phyloP scores from a whole-genome alignment of 2,329 filamentous ascomycete genomes.

The Diaporthe velutina region DNA sequence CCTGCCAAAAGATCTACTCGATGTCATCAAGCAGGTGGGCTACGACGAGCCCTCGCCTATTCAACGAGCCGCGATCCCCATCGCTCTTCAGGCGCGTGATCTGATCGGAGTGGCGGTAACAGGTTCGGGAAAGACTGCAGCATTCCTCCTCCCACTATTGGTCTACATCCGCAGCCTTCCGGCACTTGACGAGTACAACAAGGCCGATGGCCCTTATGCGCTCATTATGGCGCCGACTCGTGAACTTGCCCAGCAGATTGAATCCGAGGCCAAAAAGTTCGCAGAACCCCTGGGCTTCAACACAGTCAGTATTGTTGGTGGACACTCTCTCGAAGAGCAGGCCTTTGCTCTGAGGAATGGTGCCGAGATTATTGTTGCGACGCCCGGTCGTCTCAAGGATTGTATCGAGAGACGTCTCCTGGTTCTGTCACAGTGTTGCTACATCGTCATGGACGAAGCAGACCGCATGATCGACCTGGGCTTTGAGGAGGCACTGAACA shows the following conservation, averaged over 20 bases:
- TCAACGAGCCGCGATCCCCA: conserved; percentile 94
- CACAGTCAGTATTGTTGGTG: conserved; percentile 97
- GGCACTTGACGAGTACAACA: conserved; percentile 84
- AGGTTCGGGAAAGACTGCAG: conserved; percentile 97
- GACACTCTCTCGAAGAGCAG: conserved; percentile 94
- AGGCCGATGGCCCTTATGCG: conserved; percentile 96
- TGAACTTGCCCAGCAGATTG: conserved; percentile 97
- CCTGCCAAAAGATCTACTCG: conserved; percentile 81
- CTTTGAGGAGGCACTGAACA: conserved; percentile 97
- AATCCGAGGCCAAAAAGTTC: conserved; percentile 93
- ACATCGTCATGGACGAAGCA: conserved; percentile 99
- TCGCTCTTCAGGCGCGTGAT: conserved; percentile 91
- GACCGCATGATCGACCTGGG: conserved; percentile 99
- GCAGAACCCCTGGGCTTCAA: conserved; percentile 91
- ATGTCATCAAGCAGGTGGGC: conserved; percentile 86
- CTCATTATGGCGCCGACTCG: conserved; percentile 96
- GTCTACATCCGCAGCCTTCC: conserved; percentile 95
- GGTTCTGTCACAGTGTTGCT: conserved; percentile 96
- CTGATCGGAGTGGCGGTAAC: conserved; percentile 99
- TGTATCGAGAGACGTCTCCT: conserved; percentile 94
- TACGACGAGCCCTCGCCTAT: conserved; percentile 94
- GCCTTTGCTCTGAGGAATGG: conserved; percentile 90
- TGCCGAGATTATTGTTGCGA: conserved; percentile 98
- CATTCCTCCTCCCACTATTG: conserved; percentile 90
- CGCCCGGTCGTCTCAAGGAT: conserved; percentile 94